A percentile compares a stretch with the other conserved stretches of the same genome.
Conservation (phyloP, 345 rosid species). For the Gossypium turneri region DNA sequence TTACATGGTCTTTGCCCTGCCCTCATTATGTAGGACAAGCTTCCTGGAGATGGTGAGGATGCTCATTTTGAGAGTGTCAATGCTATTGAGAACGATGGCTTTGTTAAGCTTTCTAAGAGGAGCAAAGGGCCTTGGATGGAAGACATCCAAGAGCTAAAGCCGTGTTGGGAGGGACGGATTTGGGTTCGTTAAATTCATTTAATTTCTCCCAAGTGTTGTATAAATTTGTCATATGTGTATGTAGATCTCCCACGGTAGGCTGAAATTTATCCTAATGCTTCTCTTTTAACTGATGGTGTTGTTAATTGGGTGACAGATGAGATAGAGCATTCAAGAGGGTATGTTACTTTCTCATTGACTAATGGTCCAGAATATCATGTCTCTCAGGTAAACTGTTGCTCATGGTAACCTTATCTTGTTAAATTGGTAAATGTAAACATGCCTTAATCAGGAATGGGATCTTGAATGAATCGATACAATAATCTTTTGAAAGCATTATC, state of each 20-base stretch:
- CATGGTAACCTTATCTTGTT: too few relatives aligned
- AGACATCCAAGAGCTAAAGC: slow-evolving; percentile 51
- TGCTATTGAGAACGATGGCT: slow-evolving; percentile 46
- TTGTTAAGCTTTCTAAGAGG: slow-evolving; percentile 42
- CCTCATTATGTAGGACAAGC: slow-evolving; percentile 47
- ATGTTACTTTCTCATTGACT: slow-evolving; percentile 78
- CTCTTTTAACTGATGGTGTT: neutral
- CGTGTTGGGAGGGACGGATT: slow-evolving; percentile 69
- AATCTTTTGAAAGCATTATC: too few relatives aligned
- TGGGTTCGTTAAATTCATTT: slow-evolving; percentile 38
- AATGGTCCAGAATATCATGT: slow-evolving; percentile 98
- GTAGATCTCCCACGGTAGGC: neutral
- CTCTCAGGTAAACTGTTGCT: slow-evolving; percentile 59
- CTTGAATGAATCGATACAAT: too few relatives aligned
- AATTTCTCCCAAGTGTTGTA: neutral
- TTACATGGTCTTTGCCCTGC: slow-evolving; percentile 8
- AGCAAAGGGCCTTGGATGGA: slow-evolving; percentile 80
- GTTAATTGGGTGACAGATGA: slow-evolving; percentile 43
- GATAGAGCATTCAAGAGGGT: slow-evolving; percentile 55
- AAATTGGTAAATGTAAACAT: too few relatives aligned
- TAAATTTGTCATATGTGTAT: neutral
- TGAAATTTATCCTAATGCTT: neutral
- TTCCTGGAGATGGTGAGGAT: slow-evolving; percentile 58
- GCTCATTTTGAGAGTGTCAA: slow-evolving; percentile 52
- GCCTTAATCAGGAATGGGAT: too few relatives aligned